A percentile compares a stretch with the other conserved stretches of the same genome.
Conservation (phyloP, 805 yeast species). For the Grigorovia yakushimaensis region DNA sequence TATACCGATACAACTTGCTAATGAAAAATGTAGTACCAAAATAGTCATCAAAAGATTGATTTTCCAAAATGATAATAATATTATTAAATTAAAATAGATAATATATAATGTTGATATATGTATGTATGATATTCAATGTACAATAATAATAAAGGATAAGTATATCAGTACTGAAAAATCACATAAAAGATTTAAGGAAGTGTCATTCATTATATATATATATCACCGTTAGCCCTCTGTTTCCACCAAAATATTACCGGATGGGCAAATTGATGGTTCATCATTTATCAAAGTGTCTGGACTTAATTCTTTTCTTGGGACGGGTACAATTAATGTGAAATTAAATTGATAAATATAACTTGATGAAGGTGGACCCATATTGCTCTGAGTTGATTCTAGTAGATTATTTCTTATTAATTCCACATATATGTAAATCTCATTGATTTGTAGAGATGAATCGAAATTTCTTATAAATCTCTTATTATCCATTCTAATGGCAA, state of each 20-base stretch:
- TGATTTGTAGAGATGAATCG: conserved; percentile 36
- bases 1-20: no score
- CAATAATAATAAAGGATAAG: background rate
- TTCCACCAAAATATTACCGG: conserved; percentile 54
- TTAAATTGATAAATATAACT: conserved; percentile 37
- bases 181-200: no score
- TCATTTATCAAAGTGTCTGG: conserved; percentile 31
- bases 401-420: conserved; percentile 38
- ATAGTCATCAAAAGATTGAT: conserved; percentile 2
- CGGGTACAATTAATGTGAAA: conserved; percentile 45
- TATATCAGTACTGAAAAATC: no score
- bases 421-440: conserved; percentile 62
- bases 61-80: background rate
- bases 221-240: background rate
- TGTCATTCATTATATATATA: no score
- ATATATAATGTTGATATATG: background rate
- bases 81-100: background rate
- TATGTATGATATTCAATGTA: background rate
- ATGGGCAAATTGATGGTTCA: conserved; percentile 46
- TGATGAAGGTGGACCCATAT: conserved; percentile 25
- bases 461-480: conserved; percentile 45
- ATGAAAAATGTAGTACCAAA: conserved; percentile 6
- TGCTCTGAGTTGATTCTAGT: conserved; percentile 12
- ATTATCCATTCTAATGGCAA: conserved; percentile 66
- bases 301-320: conserved; percentile 43